Evolutionary conservation across 495 filamentous ascomycete species (phyloP).

Genomic region (Cudoniella acicularis): DNA sequence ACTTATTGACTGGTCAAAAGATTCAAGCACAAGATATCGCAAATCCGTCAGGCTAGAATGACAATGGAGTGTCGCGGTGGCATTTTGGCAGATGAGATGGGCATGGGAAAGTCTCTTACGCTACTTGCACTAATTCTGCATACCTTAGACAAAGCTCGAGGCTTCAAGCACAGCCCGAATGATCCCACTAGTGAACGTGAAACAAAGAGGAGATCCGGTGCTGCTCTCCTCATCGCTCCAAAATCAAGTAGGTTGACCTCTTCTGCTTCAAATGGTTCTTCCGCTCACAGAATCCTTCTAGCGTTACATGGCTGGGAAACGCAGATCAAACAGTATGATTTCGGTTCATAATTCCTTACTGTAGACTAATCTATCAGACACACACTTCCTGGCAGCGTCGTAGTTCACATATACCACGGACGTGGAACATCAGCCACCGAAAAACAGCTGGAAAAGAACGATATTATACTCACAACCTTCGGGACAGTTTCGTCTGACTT

Average conservation of each 20-base stretch:
- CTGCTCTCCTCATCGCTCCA: conserved; percentile 10
- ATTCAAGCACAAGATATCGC: background rate
- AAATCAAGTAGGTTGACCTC: background rate
- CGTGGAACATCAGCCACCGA: background rate
- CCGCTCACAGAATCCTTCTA: background rate
- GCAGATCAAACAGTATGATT: conserved; percentile 1
- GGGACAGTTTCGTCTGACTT: background rate
- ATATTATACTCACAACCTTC: conserved; percentile 82
- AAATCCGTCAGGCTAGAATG: background rate
- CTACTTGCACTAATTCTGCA: conserved; percentile 70
- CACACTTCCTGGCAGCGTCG: background rate
- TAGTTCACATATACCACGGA: background rate
- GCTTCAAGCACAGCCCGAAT: background rate
- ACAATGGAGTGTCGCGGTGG: conserved; percentile 46
- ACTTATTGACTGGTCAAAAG: background rate
- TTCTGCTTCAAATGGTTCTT: no score
- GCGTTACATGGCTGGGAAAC: background rate
- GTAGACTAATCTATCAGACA: background rate
- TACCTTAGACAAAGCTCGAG: background rate
- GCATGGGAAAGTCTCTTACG: conserved; percentile 88
- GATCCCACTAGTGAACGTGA: no score
- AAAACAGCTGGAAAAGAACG: conserved; percentile 44
- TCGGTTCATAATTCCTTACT: background rate
- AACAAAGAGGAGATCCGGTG: conserved; percentile 2
- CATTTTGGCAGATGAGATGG: conserved; percentile 91